Evolutionary conservation across 805 yeast genomes (phyloP).

Genomic region (Ogataea minuta): DNA sequence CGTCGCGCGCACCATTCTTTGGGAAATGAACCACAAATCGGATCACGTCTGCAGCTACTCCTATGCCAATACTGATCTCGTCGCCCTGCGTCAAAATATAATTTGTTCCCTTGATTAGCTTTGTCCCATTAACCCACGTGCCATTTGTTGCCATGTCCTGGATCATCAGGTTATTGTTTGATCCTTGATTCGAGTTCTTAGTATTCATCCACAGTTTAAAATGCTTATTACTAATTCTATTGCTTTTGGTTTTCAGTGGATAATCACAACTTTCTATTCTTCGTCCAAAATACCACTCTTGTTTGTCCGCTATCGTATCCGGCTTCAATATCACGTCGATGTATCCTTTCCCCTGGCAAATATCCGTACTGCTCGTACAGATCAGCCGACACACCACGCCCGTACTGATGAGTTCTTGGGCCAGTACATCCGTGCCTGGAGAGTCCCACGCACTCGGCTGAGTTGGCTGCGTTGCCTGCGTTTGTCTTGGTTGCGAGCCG

Average conservation of each 20-base stretch:
- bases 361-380: constrained; percentile 30
- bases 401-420: constrained; percentile 26
- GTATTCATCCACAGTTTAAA: constrained; percentile 63
- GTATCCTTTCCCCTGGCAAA: constrained; percentile 24
- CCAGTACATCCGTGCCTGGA: constrained; percentile 25
- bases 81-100: constrained; percentile 89
- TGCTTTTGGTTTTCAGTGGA: constrained; percentile 53
- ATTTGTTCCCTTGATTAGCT: constrained; percentile 73
- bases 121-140: constrained; percentile 74
- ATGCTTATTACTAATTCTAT: constrained; percentile 74
- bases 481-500: constrained; percentile 8
- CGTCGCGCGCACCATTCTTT: constrained; percentile 20
- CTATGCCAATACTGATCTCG: constrained; percentile 86
- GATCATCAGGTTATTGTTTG: constrained; percentile 41
- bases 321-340: constrained; percentile 33
- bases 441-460: constrained; percentile 35
- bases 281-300: constrained; percentile 62
- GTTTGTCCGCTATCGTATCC: constrained; percentile 13
- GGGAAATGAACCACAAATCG: constrained; percentile 53
- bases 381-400: constrained; percentile 38
- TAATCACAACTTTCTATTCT: constrained; percentile 59
- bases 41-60: constrained; percentile 68
- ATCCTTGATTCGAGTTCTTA: constrained; percentile 37
- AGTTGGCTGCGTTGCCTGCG: constrained; percentile 30
- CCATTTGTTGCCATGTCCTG: constrained; percentile 90